Conservation (phyloP, 129 eudicot species). For the Deinandra increscens region DNA sequence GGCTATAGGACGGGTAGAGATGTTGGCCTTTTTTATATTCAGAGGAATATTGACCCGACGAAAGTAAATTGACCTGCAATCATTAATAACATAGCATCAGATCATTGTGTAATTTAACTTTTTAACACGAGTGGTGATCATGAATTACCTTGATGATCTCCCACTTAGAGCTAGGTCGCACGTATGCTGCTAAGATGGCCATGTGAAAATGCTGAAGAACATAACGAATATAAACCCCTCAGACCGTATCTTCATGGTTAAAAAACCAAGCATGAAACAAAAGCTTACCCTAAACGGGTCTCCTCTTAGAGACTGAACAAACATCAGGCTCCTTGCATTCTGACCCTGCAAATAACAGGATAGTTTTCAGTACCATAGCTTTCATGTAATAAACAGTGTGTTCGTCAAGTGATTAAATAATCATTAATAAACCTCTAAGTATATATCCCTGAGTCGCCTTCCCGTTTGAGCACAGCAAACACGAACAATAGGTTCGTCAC, state of each 20-base stretch:
- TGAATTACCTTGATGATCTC: conserved; percentile 71
- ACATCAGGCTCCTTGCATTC: conserved; percentile 49
- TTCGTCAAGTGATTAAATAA: background rate
- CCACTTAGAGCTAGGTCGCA: conserved; percentile 59
- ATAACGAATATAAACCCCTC: background rate
- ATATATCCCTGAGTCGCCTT: conserved; percentile 69
- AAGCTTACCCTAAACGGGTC: conserved; percentile 79
- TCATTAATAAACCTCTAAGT: conserved; percentile 48
- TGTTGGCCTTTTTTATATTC: conserved; percentile 32
- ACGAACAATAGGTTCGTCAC: conserved; percentile 72
- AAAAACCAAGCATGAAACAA: background rate
- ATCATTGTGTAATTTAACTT: background rate
- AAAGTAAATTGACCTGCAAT: conserved; percentile 62
- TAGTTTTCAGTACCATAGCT: background rate
- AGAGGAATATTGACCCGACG: conserved; percentile 29
- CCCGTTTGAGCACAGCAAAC: conserved; percentile 91
- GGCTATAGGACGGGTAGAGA: conserved; percentile 36
- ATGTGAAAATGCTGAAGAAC: conserved; percentile 68
- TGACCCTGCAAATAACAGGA: conserved; percentile 48
- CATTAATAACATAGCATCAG: background rate
- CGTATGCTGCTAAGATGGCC: conserved; percentile 77
- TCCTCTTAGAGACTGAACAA: conserved; percentile 87
- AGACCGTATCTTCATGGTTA: background rate
- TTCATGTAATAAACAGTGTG: background rate
- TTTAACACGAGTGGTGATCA: background rate